Conservation (phyloP, 106 monocot genomes). For the Cymbidium sinense region DNA sequence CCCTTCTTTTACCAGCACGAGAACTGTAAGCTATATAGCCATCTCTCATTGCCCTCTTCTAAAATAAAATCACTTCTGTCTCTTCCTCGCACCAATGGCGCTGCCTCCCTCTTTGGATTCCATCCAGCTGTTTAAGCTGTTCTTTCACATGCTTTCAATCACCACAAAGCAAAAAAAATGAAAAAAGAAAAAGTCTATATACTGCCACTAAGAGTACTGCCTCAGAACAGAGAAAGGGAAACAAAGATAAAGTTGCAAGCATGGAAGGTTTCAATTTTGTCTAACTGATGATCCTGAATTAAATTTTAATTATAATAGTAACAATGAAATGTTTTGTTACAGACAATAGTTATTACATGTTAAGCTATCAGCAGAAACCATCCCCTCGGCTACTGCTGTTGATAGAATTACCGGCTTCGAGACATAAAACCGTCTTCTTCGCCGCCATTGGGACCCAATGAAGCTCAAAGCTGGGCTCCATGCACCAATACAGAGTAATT, state of each 20-base stretch:
- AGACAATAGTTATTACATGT: conserved; percentile 4
- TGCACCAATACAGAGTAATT: no score
- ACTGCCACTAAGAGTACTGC: background rate
- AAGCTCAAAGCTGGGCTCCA: background rate
- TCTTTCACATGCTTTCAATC: conserved; percentile 4
- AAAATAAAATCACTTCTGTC: background rate
- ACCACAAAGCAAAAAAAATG: background rate
- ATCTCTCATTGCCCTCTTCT: background rate
- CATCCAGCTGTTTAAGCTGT: conserved; percentile 8
- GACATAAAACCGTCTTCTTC: conserved; percentile 11
- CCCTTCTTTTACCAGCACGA: background rate
- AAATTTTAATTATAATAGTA: conserved; percentile 1
- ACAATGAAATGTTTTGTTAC: background rate
- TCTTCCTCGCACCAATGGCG: background rate
- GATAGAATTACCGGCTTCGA: background rate
- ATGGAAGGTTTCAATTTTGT: background rate
- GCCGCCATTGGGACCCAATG: background rate
- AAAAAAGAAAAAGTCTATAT: background rate
- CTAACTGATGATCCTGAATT: background rate
- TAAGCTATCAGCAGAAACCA: conserved; percentile 2
- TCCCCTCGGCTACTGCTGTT: conserved; percentile 4
- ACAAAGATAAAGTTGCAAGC: background rate
- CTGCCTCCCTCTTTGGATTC: conserved; percentile 2
- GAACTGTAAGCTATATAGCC: background rate
- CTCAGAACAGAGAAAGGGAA: background rate